These are phyloP conservation scores for Pseudogymnoascus sp. DNA, from an alignment of 2,329 filamentous ascomycete species.

Conservation along the genomic window DNA sequence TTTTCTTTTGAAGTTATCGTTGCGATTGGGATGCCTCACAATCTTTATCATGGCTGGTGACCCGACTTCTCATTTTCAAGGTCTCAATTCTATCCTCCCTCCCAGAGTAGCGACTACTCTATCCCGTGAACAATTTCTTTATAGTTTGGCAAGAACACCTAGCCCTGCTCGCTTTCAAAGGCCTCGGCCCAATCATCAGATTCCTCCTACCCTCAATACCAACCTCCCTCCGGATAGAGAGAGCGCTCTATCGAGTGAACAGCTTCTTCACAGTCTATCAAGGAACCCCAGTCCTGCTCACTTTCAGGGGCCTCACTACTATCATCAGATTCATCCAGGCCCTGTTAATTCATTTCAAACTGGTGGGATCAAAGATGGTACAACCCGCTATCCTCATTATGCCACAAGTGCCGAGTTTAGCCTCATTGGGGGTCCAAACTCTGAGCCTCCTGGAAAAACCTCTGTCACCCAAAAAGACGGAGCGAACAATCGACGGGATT, in stretches of 20 bases:
- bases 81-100: background rate
- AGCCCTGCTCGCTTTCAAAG: background rate
- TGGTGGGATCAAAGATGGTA: background rate
- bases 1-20: background rate
- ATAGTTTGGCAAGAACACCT: background rate
- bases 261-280: background rate
- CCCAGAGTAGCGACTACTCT: background rate
- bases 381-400: background rate
- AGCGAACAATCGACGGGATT: background rate
- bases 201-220: background rate
- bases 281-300: background rate
- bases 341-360: background rate
- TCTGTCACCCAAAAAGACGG: no score
- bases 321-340: background rate
- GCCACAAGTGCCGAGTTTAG: background rate
- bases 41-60: background rate
- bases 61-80: background rate
- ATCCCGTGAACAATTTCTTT: background rate
- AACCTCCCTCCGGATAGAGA: background rate
- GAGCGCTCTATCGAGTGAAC: background rate
- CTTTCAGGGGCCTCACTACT: background rate
- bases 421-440: background rate
- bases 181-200: background rate
- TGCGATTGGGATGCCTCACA: background rate
- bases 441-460: background rate